Evolutionary conservation across 306 rosid species (phyloP).

Genomic region (Trichosanthes cucumerina): DNA sequence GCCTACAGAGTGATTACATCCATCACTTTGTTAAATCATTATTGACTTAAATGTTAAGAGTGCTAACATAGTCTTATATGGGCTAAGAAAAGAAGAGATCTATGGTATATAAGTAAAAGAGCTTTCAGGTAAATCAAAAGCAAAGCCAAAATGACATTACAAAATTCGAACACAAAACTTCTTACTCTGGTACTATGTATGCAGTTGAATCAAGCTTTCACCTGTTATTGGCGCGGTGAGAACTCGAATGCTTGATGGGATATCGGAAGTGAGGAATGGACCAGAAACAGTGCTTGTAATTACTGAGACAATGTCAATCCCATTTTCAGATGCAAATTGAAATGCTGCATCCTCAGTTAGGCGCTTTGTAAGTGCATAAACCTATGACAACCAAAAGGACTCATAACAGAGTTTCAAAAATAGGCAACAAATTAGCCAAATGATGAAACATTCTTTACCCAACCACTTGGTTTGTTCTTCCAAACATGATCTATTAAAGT

Average conservation of each 20-base stretch:
- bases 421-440: too few species aligned
- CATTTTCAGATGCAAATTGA: constrained; percentile 55
- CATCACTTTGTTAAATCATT: not conserved
- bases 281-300: constrained; percentile 71
- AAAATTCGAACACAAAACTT: not conserved
- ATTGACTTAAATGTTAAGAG: too few species aligned
- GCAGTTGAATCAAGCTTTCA: not conserved
- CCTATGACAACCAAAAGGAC: constrained; percentile 19
- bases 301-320: constrained; percentile 50
- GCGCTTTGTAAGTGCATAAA: constrained; percentile 61
- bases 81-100: too few species aligned
- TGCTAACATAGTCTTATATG: too few species aligned
- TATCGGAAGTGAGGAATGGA: constrained; percentile 48
- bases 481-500: constrained; percentile 34
- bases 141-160: too few species aligned
- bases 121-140: too few species aligned
- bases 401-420: not conserved
- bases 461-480: constrained; percentile 56
- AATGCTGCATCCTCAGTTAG: constrained; percentile 61
- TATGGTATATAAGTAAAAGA: too few species aligned
- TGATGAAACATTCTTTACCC: constrained; percentile 33
- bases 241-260: constrained; percentile 63
- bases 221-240: constrained; percentile 64
- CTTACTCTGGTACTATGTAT: not conserved
- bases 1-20: constrained; percentile 27